phyloP scores from a whole-genome alignment of 441 rosid species.

The Daphne laureola region DNA sequence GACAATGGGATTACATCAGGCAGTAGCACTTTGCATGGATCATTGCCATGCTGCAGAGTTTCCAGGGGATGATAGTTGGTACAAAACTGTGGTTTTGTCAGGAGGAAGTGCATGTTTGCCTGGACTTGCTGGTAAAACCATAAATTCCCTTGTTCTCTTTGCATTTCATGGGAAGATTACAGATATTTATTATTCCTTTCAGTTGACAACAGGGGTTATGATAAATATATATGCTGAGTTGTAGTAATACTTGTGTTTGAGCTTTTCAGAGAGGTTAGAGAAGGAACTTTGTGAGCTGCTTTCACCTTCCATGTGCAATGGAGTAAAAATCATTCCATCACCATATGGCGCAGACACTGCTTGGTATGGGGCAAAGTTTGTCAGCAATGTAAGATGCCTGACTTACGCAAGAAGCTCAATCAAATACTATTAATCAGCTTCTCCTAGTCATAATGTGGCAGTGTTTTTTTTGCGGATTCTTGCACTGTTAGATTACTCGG shows the following conservation, averaged over 20 bases:
- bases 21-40: slow-evolving; percentile 90
- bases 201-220: neutral
- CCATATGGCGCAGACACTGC: slow-evolving; percentile 63
- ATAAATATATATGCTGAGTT: neutral
- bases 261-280: slow-evolving; percentile 67
- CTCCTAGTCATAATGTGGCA: too few relatives aligned
- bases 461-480: too few relatives aligned
- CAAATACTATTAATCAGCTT: too few relatives aligned
- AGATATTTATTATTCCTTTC: neutral
- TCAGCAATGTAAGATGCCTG: slow-evolving; percentile 61
- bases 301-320: slow-evolving; percentile 42
- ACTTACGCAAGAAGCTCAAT: neutral
- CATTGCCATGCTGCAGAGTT: slow-evolving; percentile 72
- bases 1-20: slow-evolving; percentile 86
- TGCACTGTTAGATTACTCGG: too few relatives aligned
- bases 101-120: slow-evolving; percentile 84
- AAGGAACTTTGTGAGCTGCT: slow-evolving; percentile 58
- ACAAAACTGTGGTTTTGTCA: slow-evolving; percentile 72
- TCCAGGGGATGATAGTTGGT: slow-evolving; percentile 64
- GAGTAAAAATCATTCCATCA: slow-evolving; percentile 63
- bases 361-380: slow-evolving; percentile 86
- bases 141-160: slow-evolving; percentile 1
- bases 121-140: slow-evolving; percentile 63
- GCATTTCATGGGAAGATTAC: neutral
- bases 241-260: slow-evolving; percentile 3